Evolutionary conservation across 352 stramenopile species (phyloP), one percentile per base, ranked within the genome.

Genomic region (Aphanomyces cochlioides): DNA sequence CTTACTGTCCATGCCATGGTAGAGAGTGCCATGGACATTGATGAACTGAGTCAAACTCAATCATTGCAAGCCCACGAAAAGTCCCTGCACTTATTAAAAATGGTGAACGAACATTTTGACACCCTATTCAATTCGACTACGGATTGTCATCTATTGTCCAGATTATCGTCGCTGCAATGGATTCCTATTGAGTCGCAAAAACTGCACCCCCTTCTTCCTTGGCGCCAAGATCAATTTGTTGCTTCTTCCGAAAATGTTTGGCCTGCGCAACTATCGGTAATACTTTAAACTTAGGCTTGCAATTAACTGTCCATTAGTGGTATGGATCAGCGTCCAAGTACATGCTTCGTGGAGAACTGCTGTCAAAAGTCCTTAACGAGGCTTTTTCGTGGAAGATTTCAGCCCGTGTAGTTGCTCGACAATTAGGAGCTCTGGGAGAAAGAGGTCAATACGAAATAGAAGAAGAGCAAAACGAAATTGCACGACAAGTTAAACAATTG

Each of bases 31-130:
- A 74, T 75, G 6, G 88, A 75, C 0, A 81, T 93, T 34, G 82
- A 58, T 21, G 17, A 8, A 13, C 19, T 58, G 1, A 93, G 61
- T 21, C 60, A 73, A 78, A 67, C 57, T 69, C 5, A 67, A 58
- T 10, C 41, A 3, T 7, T 12, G 50, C 59, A 68, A 13, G 80
- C 79, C 19, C 80, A 72, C 58, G 56, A 54, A 4, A 89, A 89
- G 54, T 78, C 84, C 0, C 59, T 76, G 34, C 90, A 79, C 50
- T 73, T 93, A 59, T 50, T 93, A 41, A 79, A 74, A 45, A 78
- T 93, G 37, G 81, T 88, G n/a, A 93, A 91, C 69, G 83, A 81
- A 36, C 81, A 88, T 54, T 91, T 93, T 65, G 85, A 93, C 71
- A 67, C 74, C 8, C 88, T 93, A 79, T 66, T 19, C 17, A 43